Conservation (phyloP, 371 early-diverging fungal species). For the Circinella umbellata region DNA sequence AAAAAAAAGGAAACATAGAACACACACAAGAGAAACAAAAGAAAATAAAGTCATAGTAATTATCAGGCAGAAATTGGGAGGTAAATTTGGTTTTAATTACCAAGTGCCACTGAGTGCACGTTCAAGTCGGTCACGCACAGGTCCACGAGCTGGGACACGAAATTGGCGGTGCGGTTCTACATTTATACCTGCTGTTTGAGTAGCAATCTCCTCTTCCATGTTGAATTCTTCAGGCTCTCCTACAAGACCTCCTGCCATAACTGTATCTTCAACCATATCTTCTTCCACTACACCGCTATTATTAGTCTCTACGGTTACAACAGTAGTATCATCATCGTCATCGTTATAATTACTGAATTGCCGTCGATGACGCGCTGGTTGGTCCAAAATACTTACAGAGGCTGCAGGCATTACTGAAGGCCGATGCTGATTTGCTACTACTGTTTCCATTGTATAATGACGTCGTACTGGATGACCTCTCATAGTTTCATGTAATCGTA, state of each 20-base stretch:
- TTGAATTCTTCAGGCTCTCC: conserved; percentile 37
- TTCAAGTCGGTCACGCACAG: conserved; percentile 18
- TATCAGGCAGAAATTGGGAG: too few species aligned
- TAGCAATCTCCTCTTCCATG: conserved; percentile 21
- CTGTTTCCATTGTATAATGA: not conserved
- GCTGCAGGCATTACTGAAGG: conserved; percentile 19
- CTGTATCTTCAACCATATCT: conserved; percentile 7
- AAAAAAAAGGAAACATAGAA: too few species aligned
- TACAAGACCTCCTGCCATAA: conserved; percentile 22
- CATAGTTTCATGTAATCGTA: conserved; percentile 1
- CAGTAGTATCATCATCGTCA: conserved; percentile 1
- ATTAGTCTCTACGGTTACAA: not conserved
- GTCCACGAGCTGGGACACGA: conserved; percentile 17
- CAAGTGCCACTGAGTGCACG: conserved; percentile 25
- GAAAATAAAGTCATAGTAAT: too few species aligned
- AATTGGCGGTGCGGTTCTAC: conserved; percentile 23
- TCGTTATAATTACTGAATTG: not conserved
- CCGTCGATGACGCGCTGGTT: not conserved
- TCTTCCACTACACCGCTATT: not conserved
- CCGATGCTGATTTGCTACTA: conserved; percentile 1
- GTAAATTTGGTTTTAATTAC: not conserved
- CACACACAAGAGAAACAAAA: too few species aligned
- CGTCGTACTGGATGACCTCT: conserved; percentile 8
- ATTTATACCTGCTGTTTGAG: conserved; percentile 14
- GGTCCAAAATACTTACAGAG: conserved; percentile 24